Base-by-base conservation (phyloP, 2,329 filamentous ascomycete species). In the Colletotrichum cuscutae region DNA sequence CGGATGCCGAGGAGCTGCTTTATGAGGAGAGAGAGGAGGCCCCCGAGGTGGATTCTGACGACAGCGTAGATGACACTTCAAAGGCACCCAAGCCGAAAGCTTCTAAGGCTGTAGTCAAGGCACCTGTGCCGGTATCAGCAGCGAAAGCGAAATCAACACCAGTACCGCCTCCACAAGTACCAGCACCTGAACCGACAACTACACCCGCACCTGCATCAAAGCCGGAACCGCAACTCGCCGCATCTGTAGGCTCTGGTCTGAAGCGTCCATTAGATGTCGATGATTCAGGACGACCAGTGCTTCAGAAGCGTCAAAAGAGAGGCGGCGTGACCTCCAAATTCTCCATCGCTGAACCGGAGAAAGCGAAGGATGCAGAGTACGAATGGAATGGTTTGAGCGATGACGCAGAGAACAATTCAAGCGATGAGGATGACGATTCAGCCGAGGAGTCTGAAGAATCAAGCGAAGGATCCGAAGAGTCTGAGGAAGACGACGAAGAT, bases 231-330 rank as follows among this genome's bases (percentile, higher is more conserved):
- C 59, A 64, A 28, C 65, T 49, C 22, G 26, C 73, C 15, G 57
- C 61, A 3, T 58, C 78, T 13, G 83, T 90, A 65, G 97, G 97
- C 24, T 92, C 91, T 73, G 97, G 97, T 7, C 82, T 99, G 72
- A 98, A 98, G 81, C 89, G 95, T 54, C 95, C 95, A 1, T 85
- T 99, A 12, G 94, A 97, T 57, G 76, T 95, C 11, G 95, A 94
- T 74, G 91, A 94, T 1, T 90, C 92, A 71, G 95, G 96, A 7
- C 91, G 90, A 68, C 97, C 96, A 0, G 86, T 98, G 3, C 90
- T 98, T 64, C 92, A 93, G 79, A 97, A 95, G 80, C 89, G 95
- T 64, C 95, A 96, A 81, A 93, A 92, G 76, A 88, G 92, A 82
- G 86, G 91, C 80, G 87, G 89, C 5, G 83, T 92, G 19, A 87